Evolutionary conservation across 345 rosid genomes (phyloP).

Genomic region (Isatis tinctoria): DNA sequence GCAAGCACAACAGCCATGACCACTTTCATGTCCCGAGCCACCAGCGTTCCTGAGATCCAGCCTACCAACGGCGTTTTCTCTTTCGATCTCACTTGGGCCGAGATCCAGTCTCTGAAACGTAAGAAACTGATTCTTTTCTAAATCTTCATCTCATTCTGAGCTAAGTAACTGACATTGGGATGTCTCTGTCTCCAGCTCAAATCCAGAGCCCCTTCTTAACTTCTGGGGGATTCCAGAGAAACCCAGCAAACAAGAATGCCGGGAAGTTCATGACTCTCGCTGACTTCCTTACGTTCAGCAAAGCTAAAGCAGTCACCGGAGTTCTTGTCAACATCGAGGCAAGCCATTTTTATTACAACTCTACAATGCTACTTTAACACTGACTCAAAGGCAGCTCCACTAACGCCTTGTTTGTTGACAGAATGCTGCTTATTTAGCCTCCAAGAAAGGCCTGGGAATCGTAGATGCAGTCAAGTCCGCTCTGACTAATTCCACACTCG

Average conservation of each 20-base stretch:
- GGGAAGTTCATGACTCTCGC: conserved; percentile 61
- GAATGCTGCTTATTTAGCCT: conserved; percentile 87
- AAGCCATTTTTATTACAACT: neutral
- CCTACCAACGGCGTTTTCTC: conserved; percentile 65
- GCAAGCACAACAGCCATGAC: conserved; percentile 56
- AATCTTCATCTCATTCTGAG: neutral
- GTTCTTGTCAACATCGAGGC: conserved; percentile 70
- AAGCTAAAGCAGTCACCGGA: conserved; percentile 66
- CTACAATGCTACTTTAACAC: neutral
- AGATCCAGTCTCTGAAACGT: conserved; percentile 79
- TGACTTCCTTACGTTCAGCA: conserved; percentile 71
- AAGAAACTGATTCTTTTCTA: neutral
- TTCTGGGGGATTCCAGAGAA: conserved; percentile 37
- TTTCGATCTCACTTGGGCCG: conserved; percentile 83
- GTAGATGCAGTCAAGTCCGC: conserved; percentile 48
- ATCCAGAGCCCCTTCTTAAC: conserved; percentile 50
- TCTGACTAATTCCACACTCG: conserved; percentile 60
- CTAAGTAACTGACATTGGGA: neutral
- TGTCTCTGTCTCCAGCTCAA: conserved; percentile 55
- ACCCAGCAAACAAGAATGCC: conserved; percentile 62
- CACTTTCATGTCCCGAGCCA: conserved; percentile 47
- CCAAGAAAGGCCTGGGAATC: conserved; percentile 64
- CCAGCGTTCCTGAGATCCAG: conserved; percentile 65
- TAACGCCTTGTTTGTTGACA: conserved; percentile 21
- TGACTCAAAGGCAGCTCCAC: neutral